Evolutionary conservation across 2,329 filamentous ascomycete species (phyloP), one percentile per base, ranked within the genome.

Genomic region (Pseudogymnoascus pannorum): DNA sequence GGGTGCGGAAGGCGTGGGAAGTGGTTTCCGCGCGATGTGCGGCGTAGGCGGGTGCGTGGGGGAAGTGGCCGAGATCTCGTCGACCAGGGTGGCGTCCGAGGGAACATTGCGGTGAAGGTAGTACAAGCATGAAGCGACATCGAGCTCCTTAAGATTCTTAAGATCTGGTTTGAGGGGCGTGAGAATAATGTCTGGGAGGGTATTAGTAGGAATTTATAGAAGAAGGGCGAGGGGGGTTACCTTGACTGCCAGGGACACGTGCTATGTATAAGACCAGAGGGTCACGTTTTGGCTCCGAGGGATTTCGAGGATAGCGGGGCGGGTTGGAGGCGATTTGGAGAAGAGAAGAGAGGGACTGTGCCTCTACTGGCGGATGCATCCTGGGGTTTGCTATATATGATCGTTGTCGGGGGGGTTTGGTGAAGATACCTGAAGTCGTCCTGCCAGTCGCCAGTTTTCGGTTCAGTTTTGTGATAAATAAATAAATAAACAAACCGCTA

Each of bases 231-330:
- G 61, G 62, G 62, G 22, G 72, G 77, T 66, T 78, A 92, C 91
- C 91, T 86, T 87, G 85, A 65, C 89, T 96, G 20, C 93, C 93
- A 1, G 94, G 94, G 0, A 99, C 93, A 66, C 93, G 81, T 35
- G 93, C 91, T 66, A 99, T 95, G 75, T 99, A 99, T 40, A 99
- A 82, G 2, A 87, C 86, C 58, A 97, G 75, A 3, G 91, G 86
- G 58, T 91, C 85, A 65, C 87, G 83, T 65, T 79, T 83, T 68
- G 82, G 77, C 67, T 88, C 86, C 2, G 86, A 84, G 4, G 90
- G 88, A 70, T 90, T 90, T 69, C 88, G 83, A 58, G 91, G 91
- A 73, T 96, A 94, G 68, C 87, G 83, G 54, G 94, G 93, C 42
- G 93, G 94, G 69, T 96, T 91, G 59, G 88, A 83, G 65, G 94